Evolutionary conservation across 805 yeast genomes (phyloP), one percentile per base, ranked within the genome.

Genomic region (Pichia manshurica): DNA sequence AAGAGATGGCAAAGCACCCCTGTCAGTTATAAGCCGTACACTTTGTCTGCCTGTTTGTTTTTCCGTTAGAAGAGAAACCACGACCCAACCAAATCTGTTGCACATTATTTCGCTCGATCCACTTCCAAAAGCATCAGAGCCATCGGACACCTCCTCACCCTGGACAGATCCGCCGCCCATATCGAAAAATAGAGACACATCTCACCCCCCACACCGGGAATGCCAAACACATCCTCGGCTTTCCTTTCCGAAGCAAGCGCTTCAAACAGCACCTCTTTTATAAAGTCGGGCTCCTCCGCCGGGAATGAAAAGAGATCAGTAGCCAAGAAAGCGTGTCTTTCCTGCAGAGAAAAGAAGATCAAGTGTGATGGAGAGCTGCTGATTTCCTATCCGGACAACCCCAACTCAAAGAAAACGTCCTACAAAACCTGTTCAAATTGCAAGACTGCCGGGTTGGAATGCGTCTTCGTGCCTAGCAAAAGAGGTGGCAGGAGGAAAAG

Each of bases 341-440:
- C 79, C 4, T 81, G 87, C 50, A 74, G 87, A 36, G 83, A 78
- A 54, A 79, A 77, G 64, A 81, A 81, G 55, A 71, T 81, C 52
- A 81, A 79, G 54, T 81, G 87, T 61, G 84, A 81, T 53, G 86
- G 86, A 13, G 84, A 79, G 53, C 57, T 68, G 13, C 52, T 53
- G 31, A 56, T 32, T 5, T 35, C 46, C 3, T 37, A 39, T 28
- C 41, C 45, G 4, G 20, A 48, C 10, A 39, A 46, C 6, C 16
- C 50, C 20, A 31, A 44, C 23, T 5, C 49, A 4, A 63, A 43
- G 4, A 46, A 42, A 33, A 47, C 53, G 51, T 36, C 57, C 39
- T 42, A 55, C 56, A 46, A 67, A 60, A 46, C 53, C 54, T 79
- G 85, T 53, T 61, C 81, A 34, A 78, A 78, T 55, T 78, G 84